Conservation (phyloP, 352 stramenopile species). For the Phytopythium helicoides region DNA sequence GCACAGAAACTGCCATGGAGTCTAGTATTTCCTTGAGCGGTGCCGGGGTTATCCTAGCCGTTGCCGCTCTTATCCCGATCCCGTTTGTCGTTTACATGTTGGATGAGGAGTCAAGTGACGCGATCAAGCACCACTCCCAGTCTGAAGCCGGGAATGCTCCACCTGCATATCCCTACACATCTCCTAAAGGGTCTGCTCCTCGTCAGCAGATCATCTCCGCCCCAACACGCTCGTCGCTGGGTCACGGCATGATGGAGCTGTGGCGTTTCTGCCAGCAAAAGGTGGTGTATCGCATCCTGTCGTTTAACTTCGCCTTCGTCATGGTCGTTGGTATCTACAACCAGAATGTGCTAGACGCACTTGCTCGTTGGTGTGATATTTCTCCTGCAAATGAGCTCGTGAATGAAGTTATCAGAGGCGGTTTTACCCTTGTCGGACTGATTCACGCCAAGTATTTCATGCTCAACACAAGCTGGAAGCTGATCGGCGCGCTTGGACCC, state of each 20-base stretch:
- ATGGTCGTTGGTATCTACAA: slow-evolving; percentile 38
- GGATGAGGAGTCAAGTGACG: slow-evolving; percentile 21
- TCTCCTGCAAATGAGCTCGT: slow-evolving; percentile 9
- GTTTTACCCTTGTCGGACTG: slow-evolving; percentile 26
- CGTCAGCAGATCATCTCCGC: neutral
- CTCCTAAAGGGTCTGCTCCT: neutral
- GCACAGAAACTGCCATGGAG: slow-evolving; percentile 2
- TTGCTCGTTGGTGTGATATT: slow-evolving; percentile 39
- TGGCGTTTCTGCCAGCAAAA: slow-evolving; percentile 57
- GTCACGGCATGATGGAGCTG: slow-evolving; percentile 28
- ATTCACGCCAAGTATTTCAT: slow-evolving; percentile 41
- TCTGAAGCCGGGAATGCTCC: neutral
- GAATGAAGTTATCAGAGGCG: slow-evolving; percentile 25
- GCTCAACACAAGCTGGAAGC: slow-evolving; percentile 36
- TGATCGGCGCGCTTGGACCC: slow-evolving; percentile 23
- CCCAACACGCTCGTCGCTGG: slow-evolving; percentile 12
- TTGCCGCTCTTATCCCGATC: slow-evolving; percentile 19
- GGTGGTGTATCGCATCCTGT: slow-evolving; percentile 44
- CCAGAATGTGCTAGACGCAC: slow-evolving; percentile 22
- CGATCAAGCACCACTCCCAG: slow-evolving; percentile 10
- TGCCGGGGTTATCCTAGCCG: slow-evolving; percentile 14
- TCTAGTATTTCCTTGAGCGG: slow-evolving; percentile 21
- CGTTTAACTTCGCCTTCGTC: slow-evolving; percentile 43
- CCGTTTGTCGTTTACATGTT: slow-evolving; percentile 36
- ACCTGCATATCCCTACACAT: neutral